Evolutionary conservation across 2,329 filamentous ascomycete species (phyloP).

Genomic region (Cladosporium sp.): DNA sequence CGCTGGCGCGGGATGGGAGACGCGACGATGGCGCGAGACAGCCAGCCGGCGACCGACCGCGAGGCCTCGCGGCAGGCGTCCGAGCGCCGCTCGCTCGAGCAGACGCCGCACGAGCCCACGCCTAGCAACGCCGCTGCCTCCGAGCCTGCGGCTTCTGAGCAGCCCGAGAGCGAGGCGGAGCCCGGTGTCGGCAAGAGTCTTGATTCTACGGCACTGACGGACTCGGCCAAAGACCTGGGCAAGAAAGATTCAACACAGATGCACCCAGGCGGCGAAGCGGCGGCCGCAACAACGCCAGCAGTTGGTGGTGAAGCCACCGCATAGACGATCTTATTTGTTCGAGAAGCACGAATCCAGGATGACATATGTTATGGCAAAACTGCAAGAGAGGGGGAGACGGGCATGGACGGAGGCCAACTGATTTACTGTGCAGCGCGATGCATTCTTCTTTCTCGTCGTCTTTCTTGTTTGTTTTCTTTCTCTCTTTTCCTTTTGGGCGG

Average conservation of each 20-base stretch:
- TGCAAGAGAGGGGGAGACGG: neutral
- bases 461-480: neutral
- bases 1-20: slow-evolving; percentile 8
- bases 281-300: neutral
- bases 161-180: neutral
- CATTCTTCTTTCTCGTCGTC: neutral
- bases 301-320: neutral
- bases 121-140: neutral
- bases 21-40: neutral
- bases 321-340: neutral
- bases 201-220: neutral
- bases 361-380: neutral
- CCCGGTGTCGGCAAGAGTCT: neutral
- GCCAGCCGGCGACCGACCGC: neutral
- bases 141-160: neutral
- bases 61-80: neutral
- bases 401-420: neutral
- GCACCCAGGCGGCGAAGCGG: neutral
- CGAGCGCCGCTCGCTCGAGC: neutral
- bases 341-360: neutral
- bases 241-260: slow-evolving; percentile 9
- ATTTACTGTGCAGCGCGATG: neutral
- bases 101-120: neutral
- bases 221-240: neutral
- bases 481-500: neutral